phyloP scores from a whole-genome alignment of 1,284 basidiomycete species.

The Leccinum pachyderme region DNA sequence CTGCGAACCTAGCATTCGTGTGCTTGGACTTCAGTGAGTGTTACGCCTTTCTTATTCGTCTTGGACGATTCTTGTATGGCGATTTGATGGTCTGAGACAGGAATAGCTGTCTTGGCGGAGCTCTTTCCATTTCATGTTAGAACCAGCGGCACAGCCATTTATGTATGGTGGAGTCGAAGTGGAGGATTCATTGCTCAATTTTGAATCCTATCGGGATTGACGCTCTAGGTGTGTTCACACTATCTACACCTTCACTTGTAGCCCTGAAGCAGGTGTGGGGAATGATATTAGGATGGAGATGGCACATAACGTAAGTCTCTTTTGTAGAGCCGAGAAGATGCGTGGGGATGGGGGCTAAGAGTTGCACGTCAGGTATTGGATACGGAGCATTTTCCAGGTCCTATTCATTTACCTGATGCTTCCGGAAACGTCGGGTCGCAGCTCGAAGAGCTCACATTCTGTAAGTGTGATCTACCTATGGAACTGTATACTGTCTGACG shows the following conservation, averaged over 20 bases:
- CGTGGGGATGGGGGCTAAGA: background rate
- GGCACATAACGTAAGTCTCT: background rate
- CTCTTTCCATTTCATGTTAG: constrained; percentile 26
- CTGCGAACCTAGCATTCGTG: background rate
- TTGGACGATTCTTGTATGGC: background rate
- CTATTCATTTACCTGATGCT: background rate
- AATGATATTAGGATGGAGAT: background rate
- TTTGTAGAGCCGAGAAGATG: background rate
- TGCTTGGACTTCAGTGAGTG: background rate
- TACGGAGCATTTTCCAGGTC: background rate
- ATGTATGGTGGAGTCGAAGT: constrained; percentile 8
- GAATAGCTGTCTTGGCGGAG: constrained; percentile 22
- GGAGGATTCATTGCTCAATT: constrained; percentile 14
- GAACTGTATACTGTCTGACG: background rate
- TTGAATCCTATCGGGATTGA: constrained; percentile 19
- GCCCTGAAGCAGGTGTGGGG: background rate
- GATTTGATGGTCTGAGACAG: background rate
- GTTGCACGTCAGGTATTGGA: background rate
- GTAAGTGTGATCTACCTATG: background rate
- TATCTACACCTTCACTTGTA: background rate
- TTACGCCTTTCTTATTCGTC: background rate
- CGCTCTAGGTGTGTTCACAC: constrained; percentile 10
- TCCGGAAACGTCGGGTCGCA: background rate
- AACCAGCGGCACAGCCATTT: constrained; percentile 16
- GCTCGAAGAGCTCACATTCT: background rate